phyloP scores from a whole-genome alignment of 345 rosid genomes.

The Rhodomyrtus tomentosa region DNA sequence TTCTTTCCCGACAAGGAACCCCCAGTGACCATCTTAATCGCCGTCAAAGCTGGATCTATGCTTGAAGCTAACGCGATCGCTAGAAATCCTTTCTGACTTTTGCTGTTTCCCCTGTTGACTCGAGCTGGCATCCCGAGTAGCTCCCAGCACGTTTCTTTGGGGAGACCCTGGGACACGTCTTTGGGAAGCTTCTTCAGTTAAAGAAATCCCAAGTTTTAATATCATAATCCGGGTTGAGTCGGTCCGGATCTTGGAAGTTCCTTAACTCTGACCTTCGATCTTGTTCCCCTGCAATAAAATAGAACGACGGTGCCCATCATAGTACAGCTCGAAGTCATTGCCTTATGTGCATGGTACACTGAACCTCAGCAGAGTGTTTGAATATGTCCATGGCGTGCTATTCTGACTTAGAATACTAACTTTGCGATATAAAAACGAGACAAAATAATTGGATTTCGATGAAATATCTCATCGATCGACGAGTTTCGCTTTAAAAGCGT shows the following conservation, averaged over 20 bases:
- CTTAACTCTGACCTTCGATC: background rate
- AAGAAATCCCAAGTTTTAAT: background rate
- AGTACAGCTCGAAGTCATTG: background rate
- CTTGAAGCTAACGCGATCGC: background rate
- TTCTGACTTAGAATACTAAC: no score
- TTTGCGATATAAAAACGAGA: no score
- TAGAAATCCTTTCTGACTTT: background rate
- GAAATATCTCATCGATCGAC: background rate
- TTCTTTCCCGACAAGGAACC: background rate
- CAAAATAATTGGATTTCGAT: background rate
- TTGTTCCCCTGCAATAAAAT: background rate
- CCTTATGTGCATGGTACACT: no score
- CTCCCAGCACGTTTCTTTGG: background rate
- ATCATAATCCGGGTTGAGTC: background rate
- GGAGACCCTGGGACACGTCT: background rate
- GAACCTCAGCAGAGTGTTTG: background rate
- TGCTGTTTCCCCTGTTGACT: background rate
- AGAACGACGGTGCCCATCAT: background rate
- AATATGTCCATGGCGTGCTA: background rate
- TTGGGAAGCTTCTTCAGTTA: background rate
- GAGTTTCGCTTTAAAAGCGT: rapidly evolving
- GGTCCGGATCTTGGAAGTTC: background rate
- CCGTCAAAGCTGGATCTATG: background rate
- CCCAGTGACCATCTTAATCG: background rate
- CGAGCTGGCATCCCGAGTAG: background rate